These are phyloP conservation scores for Penicillium daleae DNA, from an alignment of 495 filamentous ascomycete genomes.

Conservation along the genomic window DNA sequence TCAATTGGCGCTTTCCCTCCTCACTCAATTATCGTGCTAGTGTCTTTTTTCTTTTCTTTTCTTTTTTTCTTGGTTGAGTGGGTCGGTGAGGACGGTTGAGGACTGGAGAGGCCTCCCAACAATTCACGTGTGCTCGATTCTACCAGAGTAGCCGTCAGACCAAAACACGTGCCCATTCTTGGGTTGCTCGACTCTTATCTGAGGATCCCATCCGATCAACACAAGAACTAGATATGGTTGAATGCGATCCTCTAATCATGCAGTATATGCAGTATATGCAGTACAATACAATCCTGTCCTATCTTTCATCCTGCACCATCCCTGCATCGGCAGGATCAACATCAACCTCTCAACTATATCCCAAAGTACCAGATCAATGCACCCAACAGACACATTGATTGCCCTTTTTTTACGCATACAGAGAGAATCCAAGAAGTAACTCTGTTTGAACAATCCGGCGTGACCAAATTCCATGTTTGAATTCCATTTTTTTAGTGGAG, in stretches of 20 bases:
- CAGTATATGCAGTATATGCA: too few relatives aligned
- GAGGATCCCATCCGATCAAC: background rate
- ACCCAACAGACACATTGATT: background rate
- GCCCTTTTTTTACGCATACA: background rate
- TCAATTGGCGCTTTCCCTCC: background rate
- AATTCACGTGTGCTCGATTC: constrained; percentile 34
- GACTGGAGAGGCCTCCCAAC: constrained; percentile 19
- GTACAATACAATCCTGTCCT: too few relatives aligned
- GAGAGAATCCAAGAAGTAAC: constrained; percentile 1
- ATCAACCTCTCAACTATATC: background rate
- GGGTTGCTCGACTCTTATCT: background rate
- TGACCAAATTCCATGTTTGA: constrained; percentile 26
- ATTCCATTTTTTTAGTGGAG: constrained; percentile 18
- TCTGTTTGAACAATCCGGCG: constrained; percentile 1
- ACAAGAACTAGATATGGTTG: background rate
- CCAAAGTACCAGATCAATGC: background rate
- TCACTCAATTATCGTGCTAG: background rate
- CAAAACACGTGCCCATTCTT: constrained; percentile 4
- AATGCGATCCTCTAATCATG: background rate
- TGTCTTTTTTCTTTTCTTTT: background rate
- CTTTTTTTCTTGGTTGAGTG: constrained; percentile 21
- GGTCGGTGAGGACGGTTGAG: constrained; percentile 34
- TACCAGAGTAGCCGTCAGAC: constrained; percentile 34
- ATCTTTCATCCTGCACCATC: background rate
- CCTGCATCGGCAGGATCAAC: background rate